phyloP scores from a whole-genome alignment of 1,284 basidiomycete species.

The Prillingera fragicola region DNA sequence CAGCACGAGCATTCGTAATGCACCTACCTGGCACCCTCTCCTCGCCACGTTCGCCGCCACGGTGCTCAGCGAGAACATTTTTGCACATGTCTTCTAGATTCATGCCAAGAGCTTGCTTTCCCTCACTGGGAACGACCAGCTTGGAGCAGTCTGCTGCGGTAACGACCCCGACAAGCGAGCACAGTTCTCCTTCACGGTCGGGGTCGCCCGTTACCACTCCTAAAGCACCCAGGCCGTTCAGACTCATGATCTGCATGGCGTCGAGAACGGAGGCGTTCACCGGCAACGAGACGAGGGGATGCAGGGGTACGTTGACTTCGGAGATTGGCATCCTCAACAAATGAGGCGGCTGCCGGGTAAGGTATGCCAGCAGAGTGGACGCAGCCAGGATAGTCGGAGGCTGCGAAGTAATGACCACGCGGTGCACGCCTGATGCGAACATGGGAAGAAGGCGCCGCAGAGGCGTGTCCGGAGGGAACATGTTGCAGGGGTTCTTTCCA shows the following conservation, averaged over 20 bases:
- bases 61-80: slow-evolving; percentile 23
- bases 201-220: slow-evolving; percentile 26
- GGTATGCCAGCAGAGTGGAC: slow-evolving; percentile 23
- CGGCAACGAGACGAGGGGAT: slow-evolving; percentile 32
- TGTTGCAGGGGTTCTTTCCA: slow-evolving; percentile 33
- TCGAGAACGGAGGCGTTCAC: slow-evolving; percentile 30
- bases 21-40: slow-evolving; percentile 34
- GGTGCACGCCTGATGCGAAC: slow-evolving; percentile 35
- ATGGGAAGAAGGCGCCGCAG: slow-evolving; percentile 28
- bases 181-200: slow-evolving; percentile 10
- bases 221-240: slow-evolving; percentile 29
- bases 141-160: slow-evolving; percentile 27
- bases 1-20: slow-evolving; percentile 2
- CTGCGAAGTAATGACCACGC: slow-evolving; percentile 21
- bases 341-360: slow-evolving; percentile 23
- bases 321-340: slow-evolving; percentile 20
- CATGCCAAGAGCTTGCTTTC: slow-evolving; percentile 33
- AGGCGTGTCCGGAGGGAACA: slow-evolving; percentile 16
- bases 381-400: slow-evolving; percentile 24
- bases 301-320: slow-evolving; percentile 23
- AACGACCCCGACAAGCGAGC: slow-evolving; percentile 26
- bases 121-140: slow-evolving; percentile 35
- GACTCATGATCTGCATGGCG: slow-evolving; percentile 39
- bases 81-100: slow-evolving; percentile 31
- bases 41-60: slow-evolving; percentile 32